These are phyloP conservation scores for Scutellaria baicalensis DNA, from an alignment of 257 asterid genomes.

Conservation along the genomic window DNA sequence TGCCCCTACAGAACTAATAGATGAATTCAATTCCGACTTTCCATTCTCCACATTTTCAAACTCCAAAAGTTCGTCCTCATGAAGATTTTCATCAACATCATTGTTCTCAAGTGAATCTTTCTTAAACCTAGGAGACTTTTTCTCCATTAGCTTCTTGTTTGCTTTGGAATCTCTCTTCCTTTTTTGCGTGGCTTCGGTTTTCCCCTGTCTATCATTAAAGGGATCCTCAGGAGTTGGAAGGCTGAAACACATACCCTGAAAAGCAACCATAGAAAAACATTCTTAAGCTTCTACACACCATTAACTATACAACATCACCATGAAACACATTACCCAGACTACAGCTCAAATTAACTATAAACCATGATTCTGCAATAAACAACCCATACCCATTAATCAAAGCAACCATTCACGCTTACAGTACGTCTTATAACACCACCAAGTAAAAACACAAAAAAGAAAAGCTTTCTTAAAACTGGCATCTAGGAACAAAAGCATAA, in stretches of 20 bases:
- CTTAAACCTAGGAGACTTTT: constrained; percentile 15
- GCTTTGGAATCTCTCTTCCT: constrained; percentile 33
- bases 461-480: too few relatives aligned
- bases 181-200: constrained; percentile 27
- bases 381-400: neutral
- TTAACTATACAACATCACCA: neutral
- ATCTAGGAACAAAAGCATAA: neutral
- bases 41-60: constrained; percentile 12
- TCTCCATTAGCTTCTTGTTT: constrained; percentile 23
- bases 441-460: too few relatives aligned
- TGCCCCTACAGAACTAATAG: constrained; percentile 21
- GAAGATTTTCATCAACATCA: neutral
- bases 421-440: too few relatives aligned
- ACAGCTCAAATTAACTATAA: neutral
- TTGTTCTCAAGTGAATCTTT: neutral
- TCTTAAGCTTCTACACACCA: neutral
- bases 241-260: constrained; percentile 94
- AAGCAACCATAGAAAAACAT: neutral
- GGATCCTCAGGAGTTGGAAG: constrained; percentile 85
- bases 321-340: neutral
- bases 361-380: neutral
- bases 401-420: neutral
- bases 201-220: constrained; percentile 55
- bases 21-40: constrained; percentile 2
- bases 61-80: neutral